These are phyloP conservation scores for Cubamyces lactineus DNA, from an alignment of 768 basidiomycete genomes.

Conservation along the genomic window DNA sequence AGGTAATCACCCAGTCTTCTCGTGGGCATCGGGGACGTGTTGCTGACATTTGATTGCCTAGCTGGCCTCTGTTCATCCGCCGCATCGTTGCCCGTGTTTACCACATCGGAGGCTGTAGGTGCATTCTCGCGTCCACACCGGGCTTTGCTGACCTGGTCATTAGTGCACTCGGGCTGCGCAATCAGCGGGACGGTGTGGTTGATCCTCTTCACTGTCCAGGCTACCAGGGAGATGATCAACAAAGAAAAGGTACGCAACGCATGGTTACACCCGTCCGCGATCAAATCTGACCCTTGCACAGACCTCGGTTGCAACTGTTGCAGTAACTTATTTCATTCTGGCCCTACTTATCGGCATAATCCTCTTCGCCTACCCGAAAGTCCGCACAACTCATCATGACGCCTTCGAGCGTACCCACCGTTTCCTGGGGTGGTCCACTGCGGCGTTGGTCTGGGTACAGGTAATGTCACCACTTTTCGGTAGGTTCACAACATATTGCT, in stretches of 20 bases:
- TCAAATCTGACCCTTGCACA: slow-evolving; percentile 41
- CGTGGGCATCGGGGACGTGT: neutral
- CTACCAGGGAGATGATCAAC: slow-evolving; percentile 50
- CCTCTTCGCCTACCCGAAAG: slow-evolving; percentile 52
- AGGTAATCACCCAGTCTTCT: slow-evolving; percentile 40
- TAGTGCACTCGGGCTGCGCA: slow-evolving; percentile 59
- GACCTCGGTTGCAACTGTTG: slow-evolving; percentile 52
- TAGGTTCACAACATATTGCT: slow-evolving; percentile 28
- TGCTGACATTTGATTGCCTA: slow-evolving; percentile 36
- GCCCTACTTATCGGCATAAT: slow-evolving; percentile 52
- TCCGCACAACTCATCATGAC: slow-evolving; percentile 53
- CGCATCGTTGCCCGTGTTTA: slow-evolving; percentile 58
- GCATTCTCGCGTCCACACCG: slow-evolving; percentile 32
- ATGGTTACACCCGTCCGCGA: slow-evolving; percentile 44
- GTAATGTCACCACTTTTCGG: slow-evolving; percentile 31
- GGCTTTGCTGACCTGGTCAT: slow-evolving; percentile 33
- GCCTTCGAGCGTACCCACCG: slow-evolving; percentile 60
- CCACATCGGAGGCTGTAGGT: slow-evolving; percentile 55
- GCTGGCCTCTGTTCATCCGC: slow-evolving; percentile 59
- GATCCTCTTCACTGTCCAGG: slow-evolving; percentile 51
- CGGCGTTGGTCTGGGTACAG: slow-evolving; percentile 58
- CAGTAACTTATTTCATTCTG: slow-evolving; percentile 55
- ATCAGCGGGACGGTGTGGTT: slow-evolving; percentile 59
- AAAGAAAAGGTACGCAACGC: slow-evolving; percentile 40
- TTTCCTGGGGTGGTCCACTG: slow-evolving; percentile 58